Conservation (phyloP, 2,329 filamentous ascomycete genomes). For the Aspergillus sp. region DNA sequence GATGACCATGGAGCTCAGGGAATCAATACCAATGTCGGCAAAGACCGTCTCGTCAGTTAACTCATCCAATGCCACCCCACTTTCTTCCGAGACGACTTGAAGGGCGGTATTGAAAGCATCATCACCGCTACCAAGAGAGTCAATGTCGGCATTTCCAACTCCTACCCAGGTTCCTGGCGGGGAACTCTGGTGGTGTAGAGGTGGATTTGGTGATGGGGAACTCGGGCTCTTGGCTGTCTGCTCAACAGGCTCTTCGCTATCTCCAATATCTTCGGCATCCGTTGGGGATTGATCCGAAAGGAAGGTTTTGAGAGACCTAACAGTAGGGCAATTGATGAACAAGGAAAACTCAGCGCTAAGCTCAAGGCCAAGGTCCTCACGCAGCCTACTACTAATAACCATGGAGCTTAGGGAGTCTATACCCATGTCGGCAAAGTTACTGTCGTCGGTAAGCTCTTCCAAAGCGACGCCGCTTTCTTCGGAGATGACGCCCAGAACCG, state of each 20-base stretch:
- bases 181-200: neutral
- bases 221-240: neutral
- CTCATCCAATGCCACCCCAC: conserved; percentile 10
- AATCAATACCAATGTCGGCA: conserved; percentile 17
- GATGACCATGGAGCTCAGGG: conserved; percentile 14
- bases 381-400: conserved; percentile 3
- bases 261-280: neutral
- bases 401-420: conserved; percentile 12
- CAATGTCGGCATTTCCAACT: neutral
- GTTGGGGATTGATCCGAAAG: neutral
- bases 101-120: conserved; percentile 7
- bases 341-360: conserved; percentile 1
- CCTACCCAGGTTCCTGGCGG: neutral
- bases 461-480: conserved; percentile 11
- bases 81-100: conserved; percentile 19
- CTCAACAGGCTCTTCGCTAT: neutral
- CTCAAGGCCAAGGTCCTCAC: conserved; percentile 12
- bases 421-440: conserved; percentile 9
- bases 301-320: neutral
- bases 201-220: neutral
- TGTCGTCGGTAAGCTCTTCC: conserved; percentile 9
- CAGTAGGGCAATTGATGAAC: conserved; percentile 1
- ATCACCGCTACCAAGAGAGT: neutral
- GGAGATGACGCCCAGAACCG: conserved; percentile 3
- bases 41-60: conserved; percentile 11